Base-by-base conservation (phyloP, 2,329 filamentous ascomycete genomes). In the Stylonectria norvegica region DNA sequence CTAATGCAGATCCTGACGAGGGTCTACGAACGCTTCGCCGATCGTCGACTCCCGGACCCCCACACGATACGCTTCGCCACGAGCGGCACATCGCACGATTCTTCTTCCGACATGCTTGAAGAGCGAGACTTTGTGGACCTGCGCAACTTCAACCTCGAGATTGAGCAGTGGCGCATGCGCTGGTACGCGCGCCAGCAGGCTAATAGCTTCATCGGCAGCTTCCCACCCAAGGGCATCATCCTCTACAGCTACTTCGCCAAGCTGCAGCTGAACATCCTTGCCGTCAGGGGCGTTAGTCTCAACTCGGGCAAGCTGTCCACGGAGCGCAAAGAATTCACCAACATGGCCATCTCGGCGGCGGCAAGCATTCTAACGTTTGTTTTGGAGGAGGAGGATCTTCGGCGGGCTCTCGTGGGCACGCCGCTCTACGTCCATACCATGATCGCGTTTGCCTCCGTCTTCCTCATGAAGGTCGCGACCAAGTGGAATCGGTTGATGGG, bases 191-290 rank as follows among this genome's bases (percentile, higher is more conserved):
- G 57, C 7, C 50, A 53, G 39, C 39, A 38, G 19, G 37, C 39
- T 4, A 61, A 55, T 41, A 35, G 22, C 3, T 58, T 50, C 42
- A 61, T 63, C 23, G 58, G 60, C 11, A 54, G 49, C 3, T 62
- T 58, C 48, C 68, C 37, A 66, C 67, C 3, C 57, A 67, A 3
- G 79, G 78, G 59, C 6, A 55, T 60, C 14, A 42, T 47, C 2
- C 35, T 47, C 10, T 45, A 49, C 36, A 40, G 35, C 38, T 47
- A 49, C 34, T 49, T 49, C 35, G 63, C 61, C 18, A 64, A 65
- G 42, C 48, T 68, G n/a, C 64, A 67, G 40, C 52, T 67, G 34
- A 65, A 63, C 42, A 50, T 40, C 7, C 41, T 47, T 5, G 47
- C 44, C 2, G 41, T 49, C 2, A 20, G 47, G 12, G 47, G 47